These are phyloP conservation scores for Colletotrichum liaoningense DNA, from an alignment of 2,329 filamentous ascomycete genomes.

Conservation along the genomic window DNA sequence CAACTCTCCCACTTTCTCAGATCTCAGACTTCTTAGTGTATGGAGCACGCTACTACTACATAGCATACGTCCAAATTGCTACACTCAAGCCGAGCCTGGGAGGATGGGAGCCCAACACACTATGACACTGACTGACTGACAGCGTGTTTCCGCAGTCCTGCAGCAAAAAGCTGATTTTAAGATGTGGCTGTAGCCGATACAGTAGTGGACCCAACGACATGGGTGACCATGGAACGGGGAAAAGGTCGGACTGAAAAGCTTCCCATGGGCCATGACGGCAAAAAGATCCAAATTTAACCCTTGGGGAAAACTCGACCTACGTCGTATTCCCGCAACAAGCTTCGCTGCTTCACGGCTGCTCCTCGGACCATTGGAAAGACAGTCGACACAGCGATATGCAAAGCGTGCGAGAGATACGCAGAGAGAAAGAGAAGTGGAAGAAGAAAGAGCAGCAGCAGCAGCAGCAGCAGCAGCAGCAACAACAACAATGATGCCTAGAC, in stretches of 20 bases:
- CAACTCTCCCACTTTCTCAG: neutral
- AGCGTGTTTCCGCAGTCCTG: neutral
- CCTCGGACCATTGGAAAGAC: constrained; percentile 25
- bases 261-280: neutral
- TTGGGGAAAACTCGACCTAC: neutral
- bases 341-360: constrained; percentile 19
- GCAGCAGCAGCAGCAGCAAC: neutral
- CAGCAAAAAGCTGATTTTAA: constrained; percentile 10
- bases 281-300: constrained; percentile 17
- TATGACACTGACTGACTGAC: neutral
- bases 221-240: constrained; percentile 19
- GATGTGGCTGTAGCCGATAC: constrained; percentile 33
- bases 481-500: neutral
- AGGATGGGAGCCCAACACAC: neutral
- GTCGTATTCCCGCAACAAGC: neutral
- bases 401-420: no score
- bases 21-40: no score
- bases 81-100: constrained; percentile 8
- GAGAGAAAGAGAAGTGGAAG: neutral
- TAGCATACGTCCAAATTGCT: neutral
- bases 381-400: neutral
- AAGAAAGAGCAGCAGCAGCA: neutral
- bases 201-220: constrained; percentile 26
- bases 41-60: no score
- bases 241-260: neutral